Evolutionary conservation across 2,329 filamentous ascomycete species (phyloP).

Genomic region (Aspergillus tubingensis): DNA sequence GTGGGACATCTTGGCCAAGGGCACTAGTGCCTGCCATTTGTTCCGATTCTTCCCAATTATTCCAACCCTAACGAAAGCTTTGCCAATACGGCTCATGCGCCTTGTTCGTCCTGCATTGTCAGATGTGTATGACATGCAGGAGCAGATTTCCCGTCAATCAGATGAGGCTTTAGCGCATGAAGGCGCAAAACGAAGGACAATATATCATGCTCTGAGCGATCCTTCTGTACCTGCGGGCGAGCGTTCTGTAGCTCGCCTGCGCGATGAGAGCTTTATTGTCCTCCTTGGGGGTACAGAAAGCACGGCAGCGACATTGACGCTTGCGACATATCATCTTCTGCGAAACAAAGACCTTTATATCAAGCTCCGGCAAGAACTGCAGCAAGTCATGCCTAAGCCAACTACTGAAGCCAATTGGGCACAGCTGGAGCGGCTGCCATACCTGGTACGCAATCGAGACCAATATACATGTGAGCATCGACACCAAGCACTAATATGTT

Average conservation of each 20-base stretch:
- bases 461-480: not conserved
- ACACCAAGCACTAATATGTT: not conserved
- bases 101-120: not conserved
- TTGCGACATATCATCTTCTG: conserved; percentile 31
- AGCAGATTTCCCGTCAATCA: not conserved
- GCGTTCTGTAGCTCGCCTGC: conserved; percentile 4
- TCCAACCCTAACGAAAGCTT: not conserved
- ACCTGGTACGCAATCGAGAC: conserved; percentile 28
- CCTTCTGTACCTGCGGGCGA: conserved; percentile 3
- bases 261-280: conserved; percentile 42
- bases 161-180: not conserved
- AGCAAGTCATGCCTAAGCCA: conserved; percentile 30
- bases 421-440: conserved; percentile 45
- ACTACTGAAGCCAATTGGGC: conserved; percentile 27
- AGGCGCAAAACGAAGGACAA: not conserved
- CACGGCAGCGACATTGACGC: conserved; percentile 31
- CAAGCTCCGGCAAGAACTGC: conserved; percentile 32
- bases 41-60: not conserved
- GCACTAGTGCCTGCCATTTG: not conserved
- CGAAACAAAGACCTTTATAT: conserved; percentile 17
- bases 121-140: not conserved
- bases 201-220: not conserved
- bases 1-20: not conserved
- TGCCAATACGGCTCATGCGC: not conserved
- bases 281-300: conserved; percentile 46